A percentile compares a stretch with the other conserved stretches of the same genome.
Evolutionary conservation across 305 asterid species (phyloP).

Genomic region (Solanum hybrid): DNA sequence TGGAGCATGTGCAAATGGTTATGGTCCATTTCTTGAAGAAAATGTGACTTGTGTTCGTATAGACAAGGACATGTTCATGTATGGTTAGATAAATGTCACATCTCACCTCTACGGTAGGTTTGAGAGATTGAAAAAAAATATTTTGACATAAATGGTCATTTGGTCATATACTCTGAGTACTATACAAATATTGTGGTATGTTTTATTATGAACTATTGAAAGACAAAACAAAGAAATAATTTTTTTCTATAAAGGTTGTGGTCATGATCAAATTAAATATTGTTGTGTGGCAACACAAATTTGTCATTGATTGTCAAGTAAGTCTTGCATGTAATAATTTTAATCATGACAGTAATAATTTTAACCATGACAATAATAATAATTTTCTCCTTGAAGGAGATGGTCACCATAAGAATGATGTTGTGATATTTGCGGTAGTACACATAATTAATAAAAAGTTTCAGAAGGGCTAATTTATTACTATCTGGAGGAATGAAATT

Average conservation of each 20-base stretch:
- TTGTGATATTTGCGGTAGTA: background rate
- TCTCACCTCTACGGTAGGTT: background rate
- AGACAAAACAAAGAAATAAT: background rate
- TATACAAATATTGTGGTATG: too few species aligned
- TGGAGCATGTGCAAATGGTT: background rate
- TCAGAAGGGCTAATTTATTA: background rate
- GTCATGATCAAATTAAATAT: background rate
- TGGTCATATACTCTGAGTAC: background rate
- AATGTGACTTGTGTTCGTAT: background rate
- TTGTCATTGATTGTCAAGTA: background rate
- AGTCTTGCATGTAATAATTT: background rate
- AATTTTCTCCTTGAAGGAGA: background rate
- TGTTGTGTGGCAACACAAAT: background rate
- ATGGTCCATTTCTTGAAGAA: background rate
- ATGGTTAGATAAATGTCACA: background rate
- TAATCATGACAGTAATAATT: too few species aligned
- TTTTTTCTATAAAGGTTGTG: background rate
- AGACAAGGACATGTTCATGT: background rate
- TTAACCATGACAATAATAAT: background rate
- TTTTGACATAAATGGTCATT: background rate
- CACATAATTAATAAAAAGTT: background rate
- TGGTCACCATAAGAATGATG: background rate
- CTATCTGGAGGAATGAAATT: background rate
- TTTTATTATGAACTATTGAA: background rate
- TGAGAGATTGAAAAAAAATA: background rate